A percentile compares a stretch with the other conserved stretches of the same genome.
Conservation (phyloP, 2,329 filamentous ascomycete species). For the Talaromyces sp. region DNA sequence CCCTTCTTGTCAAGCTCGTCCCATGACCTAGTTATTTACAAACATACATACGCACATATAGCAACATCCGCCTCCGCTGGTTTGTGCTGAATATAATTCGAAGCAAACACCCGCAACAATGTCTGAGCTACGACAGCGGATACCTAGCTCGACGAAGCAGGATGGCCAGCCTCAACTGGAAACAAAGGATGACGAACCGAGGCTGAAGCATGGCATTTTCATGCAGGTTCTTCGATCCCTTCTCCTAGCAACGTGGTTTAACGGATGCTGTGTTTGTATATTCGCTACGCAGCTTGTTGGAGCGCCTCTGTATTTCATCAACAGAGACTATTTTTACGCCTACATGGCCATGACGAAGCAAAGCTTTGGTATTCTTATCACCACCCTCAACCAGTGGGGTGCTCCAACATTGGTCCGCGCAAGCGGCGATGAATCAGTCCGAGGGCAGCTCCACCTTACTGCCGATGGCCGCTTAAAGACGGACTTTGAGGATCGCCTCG, state of each 20-base stretch:
- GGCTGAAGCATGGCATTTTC: conserved; percentile 40
- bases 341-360: conserved; percentile 64
- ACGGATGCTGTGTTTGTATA: conserved; percentile 36
- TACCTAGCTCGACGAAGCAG: conserved; percentile 16
- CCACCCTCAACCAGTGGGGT: conserved; percentile 59
- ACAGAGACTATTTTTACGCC: conserved; percentile 56
- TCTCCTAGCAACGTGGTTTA: conserved; percentile 41
- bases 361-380: conserved; percentile 58
- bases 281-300: conserved; percentile 56
- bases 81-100: neutral
- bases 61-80: neutral
- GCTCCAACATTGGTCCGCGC: conserved; percentile 58
- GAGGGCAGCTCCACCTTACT: conserved; percentile 52
- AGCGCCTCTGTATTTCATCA: conserved; percentile 56
- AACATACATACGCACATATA: neutral
- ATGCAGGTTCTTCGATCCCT: conserved; percentile 43
- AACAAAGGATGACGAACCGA: conserved; percentile 22
- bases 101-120: conserved; percentile 15
- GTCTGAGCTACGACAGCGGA: conserved; percentile 30
- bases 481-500: conserved; percentile 55
- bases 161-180: conserved; percentile 16
- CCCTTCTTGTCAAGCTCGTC: neutral
- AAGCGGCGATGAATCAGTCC: conserved; percentile 56
- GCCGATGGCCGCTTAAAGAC: conserved; percentile 54
- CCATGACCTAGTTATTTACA: neutral